Evolutionary conservation across 1,284 basidiomycete genomes (phyloP).

Genomic region (Amylostereum chailletii): DNA sequence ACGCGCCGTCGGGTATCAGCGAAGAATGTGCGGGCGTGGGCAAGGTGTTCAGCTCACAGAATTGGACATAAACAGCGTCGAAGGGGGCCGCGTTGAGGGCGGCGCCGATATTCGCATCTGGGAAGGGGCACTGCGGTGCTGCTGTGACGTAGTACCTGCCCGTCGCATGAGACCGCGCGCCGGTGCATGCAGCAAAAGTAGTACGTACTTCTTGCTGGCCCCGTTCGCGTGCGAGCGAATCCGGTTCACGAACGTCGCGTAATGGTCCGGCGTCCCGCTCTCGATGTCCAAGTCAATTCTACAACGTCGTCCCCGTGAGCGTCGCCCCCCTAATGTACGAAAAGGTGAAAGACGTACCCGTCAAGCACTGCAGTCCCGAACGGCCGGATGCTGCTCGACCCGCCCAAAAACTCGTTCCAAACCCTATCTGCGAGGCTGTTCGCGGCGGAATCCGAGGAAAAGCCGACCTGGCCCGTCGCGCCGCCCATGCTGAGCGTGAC

Average conservation of each 20-base stretch:
- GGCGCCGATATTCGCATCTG: slow-evolving; percentile 44
- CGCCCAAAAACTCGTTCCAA: slow-evolving; percentile 59
- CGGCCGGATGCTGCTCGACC: slow-evolving; percentile 39
- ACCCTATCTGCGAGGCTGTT: slow-evolving; percentile 44
- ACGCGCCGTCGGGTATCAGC: too few species aligned
- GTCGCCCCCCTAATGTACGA: neutral
- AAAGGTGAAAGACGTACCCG: slow-evolving; percentile 31
- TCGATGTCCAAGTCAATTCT: slow-evolving; percentile 63
- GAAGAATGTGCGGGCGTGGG: too few species aligned
- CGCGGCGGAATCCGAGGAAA: slow-evolving; percentile 42
- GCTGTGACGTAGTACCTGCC: slow-evolving; percentile 45
- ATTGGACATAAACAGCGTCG: slow-evolving; percentile 55
- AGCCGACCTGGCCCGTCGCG: slow-evolving; percentile 41
- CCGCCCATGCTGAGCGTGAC: slow-evolving; percentile 57
- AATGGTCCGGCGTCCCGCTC: slow-evolving; percentile 41
- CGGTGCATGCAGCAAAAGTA: neutral
- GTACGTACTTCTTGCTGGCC: slow-evolving; percentile 33
- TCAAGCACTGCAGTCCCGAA: slow-evolving; percentile 55
- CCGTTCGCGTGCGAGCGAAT: slow-evolving; percentile 35
- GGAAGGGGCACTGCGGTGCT: slow-evolving; percentile 53
- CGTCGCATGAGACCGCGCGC: too few species aligned
- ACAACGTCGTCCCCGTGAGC: neutral
- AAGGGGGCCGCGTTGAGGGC: slow-evolving; percentile 44
- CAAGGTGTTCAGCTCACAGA: slow-evolving; percentile 25
- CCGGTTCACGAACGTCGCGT: slow-evolving; percentile 44